Evolutionary conservation across 495 filamentous ascomycete species (phyloP).

Genomic region (Hapsidospora chrysogenum): DNA sequence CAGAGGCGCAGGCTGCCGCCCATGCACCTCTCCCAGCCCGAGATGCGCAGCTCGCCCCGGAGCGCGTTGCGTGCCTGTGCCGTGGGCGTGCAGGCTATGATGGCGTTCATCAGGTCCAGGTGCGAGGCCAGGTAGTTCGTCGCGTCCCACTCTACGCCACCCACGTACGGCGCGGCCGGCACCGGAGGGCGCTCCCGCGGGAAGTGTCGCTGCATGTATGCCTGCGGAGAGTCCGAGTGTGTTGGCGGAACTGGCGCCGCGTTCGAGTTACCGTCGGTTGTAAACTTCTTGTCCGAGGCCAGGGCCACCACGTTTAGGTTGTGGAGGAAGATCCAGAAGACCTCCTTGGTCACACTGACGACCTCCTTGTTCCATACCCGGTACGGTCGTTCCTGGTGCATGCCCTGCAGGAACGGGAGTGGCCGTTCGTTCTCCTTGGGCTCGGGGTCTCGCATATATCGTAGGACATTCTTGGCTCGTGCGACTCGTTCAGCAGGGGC

Average conservation of each 20-base stretch:
- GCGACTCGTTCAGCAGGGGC: slow-evolving; percentile 32
- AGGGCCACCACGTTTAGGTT: slow-evolving; percentile 72
- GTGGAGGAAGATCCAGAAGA: slow-evolving; percentile 98
- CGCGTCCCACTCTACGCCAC: slow-evolving; percentile 97
- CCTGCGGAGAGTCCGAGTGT: slow-evolving; percentile 14
- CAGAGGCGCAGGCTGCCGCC: slow-evolving; percentile 71
- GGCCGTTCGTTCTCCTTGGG: slow-evolving; percentile 59
- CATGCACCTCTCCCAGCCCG: slow-evolving; percentile 84
- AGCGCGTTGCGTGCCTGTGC: slow-evolving; percentile 58
- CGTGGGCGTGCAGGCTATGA: slow-evolving; percentile 70
- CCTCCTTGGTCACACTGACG: slow-evolving; percentile 84
- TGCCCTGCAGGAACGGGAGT: slow-evolving; percentile 72
- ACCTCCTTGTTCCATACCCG: slow-evolving; percentile 89
- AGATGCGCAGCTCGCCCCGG: slow-evolving; percentile 58
- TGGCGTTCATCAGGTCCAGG: slow-evolving; percentile 80
- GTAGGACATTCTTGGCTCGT: slow-evolving; percentile 51
- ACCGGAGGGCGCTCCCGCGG: slow-evolving; percentile 78
- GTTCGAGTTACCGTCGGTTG: slow-evolving; percentile 4
- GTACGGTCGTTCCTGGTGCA: slow-evolving; percentile 76
- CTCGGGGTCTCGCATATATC: slow-evolving; percentile 67
- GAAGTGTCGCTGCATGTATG: slow-evolving; percentile 60
- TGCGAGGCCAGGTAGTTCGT: slow-evolving; percentile 90
- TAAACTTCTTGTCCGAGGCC: slow-evolving; percentile 16
- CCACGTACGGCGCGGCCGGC: slow-evolving; percentile 89
- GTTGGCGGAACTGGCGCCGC: slow-evolving; percentile 8